phyloP scores from a whole-genome alignment of 176 grass and related monocot species.

The Avena insularis region DNA sequence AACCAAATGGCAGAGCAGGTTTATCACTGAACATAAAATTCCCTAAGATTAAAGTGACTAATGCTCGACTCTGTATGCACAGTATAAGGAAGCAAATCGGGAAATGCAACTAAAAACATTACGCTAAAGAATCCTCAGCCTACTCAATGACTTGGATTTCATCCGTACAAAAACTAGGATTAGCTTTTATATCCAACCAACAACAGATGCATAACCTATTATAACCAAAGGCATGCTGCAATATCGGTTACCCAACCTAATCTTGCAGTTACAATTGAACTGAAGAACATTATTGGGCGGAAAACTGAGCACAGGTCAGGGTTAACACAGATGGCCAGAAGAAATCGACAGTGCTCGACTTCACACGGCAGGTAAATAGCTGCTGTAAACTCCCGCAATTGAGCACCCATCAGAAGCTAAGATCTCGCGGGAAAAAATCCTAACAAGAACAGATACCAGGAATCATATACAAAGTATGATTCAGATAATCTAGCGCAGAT shows the following conservation, averaged over 20 bases:
- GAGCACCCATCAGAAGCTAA: too few species aligned
- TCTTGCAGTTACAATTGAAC: neutral
- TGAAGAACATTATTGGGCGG: neutral
- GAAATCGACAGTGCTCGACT: neutral
- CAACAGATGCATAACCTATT: neutral
- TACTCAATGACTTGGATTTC: neutral
- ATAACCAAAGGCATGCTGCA: neutral
- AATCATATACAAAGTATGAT: neutral
- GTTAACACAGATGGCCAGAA: neutral
- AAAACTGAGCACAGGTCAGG: neutral
- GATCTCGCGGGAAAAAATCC: neutral
- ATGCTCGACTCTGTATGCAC: too few species aligned
- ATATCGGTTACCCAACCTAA: neutral
- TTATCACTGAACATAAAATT: neutral
- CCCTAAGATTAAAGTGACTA: neutral
- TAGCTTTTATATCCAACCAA: neutral
- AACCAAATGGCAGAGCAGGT: too few species aligned
- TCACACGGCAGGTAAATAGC: neutral
- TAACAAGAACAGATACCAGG: neutral
- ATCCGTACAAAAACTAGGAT: neutral
- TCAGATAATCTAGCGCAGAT: neutral
- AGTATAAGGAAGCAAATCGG: neutral
- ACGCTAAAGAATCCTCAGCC: neutral
- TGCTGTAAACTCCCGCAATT: too few species aligned
- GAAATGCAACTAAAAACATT: neutral